Percentiles rank a stretch among this genome's conserved stretches.
These are phyloP conservation scores for Lentithecium fluviatile DNA, from an alignment of 495 filamentous ascomycete species.

Conservation along the genomic window DNA sequence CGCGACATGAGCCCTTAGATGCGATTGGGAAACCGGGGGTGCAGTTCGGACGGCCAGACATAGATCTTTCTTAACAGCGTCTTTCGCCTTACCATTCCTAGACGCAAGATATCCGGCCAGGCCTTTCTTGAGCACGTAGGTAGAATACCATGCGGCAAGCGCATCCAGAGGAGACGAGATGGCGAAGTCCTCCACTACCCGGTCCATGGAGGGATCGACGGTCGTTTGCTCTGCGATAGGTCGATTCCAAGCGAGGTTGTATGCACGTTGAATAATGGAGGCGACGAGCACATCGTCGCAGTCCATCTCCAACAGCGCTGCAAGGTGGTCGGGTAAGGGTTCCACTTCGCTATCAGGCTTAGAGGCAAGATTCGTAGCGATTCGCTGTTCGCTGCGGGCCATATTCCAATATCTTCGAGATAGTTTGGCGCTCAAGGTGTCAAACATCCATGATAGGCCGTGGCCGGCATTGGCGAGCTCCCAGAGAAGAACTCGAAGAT, in stretches of 20 bases:
- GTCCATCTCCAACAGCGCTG: constrained; percentile 68
- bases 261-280: constrained; percentile 77
- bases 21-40: constrained; percentile 72
- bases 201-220: constrained; percentile 71
- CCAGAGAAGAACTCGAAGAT: constrained; percentile 85
- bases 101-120: constrained; percentile 60
- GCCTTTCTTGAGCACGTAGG: constrained; percentile 67
- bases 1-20: constrained; percentile 75
- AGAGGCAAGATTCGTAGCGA: constrained; percentile 19
- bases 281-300: constrained; percentile 77
- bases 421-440: constrained; percentile 64
- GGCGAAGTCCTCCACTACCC: constrained; percentile 80
- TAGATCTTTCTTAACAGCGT: constrained; percentile 57
- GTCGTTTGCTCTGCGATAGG: constrained; percentile 64
- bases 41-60: constrained; percentile 70
- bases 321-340: constrained; percentile 72
- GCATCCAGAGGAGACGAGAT: constrained; percentile 88
- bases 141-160: constrained; percentile 87
- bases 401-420: constrained; percentile 78
- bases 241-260: constrained; percentile 87
- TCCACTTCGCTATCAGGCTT: constrained; percentile 53
- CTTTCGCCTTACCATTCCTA: constrained; percentile 33
- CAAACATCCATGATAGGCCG: constrained; percentile 58
- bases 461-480: constrained; percentile 65
- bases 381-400: constrained; percentile 63